Percentiles rank a stretch among this genome's conserved stretches.
phyloP scores from a whole-genome alignment of 129 eudicot genomes.

The Pseudognaphalium luteoalbum region DNA sequence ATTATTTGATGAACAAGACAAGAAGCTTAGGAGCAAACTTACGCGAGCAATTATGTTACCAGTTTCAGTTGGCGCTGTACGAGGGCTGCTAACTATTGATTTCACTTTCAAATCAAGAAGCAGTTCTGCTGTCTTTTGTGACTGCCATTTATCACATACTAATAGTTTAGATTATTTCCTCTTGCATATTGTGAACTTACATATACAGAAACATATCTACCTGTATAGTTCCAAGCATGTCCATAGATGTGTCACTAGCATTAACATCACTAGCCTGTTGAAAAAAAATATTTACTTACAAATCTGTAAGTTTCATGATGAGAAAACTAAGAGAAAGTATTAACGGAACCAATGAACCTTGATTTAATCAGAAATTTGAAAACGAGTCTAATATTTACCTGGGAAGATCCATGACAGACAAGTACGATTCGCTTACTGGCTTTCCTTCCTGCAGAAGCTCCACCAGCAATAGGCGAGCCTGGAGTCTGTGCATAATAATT shows the following conservation, averaged over 20 bases:
- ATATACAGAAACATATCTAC: slow-evolving; percentile 32
- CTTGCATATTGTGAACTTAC: background rate
- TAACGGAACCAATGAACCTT: background rate
- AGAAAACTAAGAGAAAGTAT: slow-evolving; percentile 5
- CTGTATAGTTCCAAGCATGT: slow-evolving; percentile 93
- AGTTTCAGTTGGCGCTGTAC: slow-evolving; percentile 65
- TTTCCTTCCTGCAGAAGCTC: slow-evolving; percentile 87
- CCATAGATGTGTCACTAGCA: slow-evolving; percentile 60
- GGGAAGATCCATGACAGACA: slow-evolving; percentile 70
- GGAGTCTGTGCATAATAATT: slow-evolving; percentile 60
- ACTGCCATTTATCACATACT: slow-evolving; percentile 43
- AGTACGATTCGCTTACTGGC: slow-evolving; percentile 68
- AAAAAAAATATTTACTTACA: background rate
- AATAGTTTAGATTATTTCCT: background rate
- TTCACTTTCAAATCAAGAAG: slow-evolving; percentile 87
- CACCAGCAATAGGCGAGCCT: slow-evolving; percentile 74
- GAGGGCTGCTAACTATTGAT: slow-evolving; percentile 62
- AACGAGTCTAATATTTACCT: slow-evolving; percentile 43
- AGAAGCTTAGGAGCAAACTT: slow-evolving; percentile 28
- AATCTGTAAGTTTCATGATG: background rate
- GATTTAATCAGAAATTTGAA: background rate
- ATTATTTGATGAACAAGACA: slow-evolving; percentile 19
- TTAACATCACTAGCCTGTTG: slow-evolving; percentile 52
- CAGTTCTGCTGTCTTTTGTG: slow-evolving; percentile 96
- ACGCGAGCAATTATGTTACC: slow-evolving; percentile 76